These are phyloP conservation scores for Colletotrichum sp. DNA, from an alignment of 2,329 filamentous ascomycete genomes.

Conservation along the genomic window DNA sequence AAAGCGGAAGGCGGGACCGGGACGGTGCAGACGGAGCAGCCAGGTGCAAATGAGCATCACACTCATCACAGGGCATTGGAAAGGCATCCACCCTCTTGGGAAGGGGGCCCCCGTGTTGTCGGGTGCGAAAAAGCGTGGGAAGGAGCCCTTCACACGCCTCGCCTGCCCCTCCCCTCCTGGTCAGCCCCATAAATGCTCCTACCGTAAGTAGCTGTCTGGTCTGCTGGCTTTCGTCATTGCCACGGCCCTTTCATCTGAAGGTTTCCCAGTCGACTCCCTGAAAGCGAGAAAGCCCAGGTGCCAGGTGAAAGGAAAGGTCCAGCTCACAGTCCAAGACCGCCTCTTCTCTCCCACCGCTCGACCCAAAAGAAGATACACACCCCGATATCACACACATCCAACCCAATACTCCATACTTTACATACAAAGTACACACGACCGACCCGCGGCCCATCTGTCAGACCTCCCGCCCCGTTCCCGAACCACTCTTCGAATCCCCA, in stretches of 20 bases:
- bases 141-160: neutral
- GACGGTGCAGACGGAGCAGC: neutral
- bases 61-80: neutral
- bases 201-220: slow-evolving; percentile 9
- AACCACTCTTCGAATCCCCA: slow-evolving; percentile 1
- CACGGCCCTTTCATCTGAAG: slow-evolving; percentile 21
- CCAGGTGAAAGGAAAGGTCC: neutral
- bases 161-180: slow-evolving; percentile 15
- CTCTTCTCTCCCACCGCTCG: neutral
- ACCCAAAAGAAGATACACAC: neutral
- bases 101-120: slow-evolving; percentile 5
- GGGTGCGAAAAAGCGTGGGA: neutral
- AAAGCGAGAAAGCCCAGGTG: neutral
- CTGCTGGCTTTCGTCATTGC: slow-evolving; percentile 20
- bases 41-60: neutral
- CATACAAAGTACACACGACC: neutral
- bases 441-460: neutral
- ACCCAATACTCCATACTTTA: neutral
- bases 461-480: neutral
- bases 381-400: neutral
- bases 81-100: neutral
- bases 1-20: neutral
- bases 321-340: neutral
- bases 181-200: slow-evolving; percentile 16
- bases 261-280: slow-evolving; percentile 8